These are phyloP conservation scores for Corchorus olitorius DNA, from an alignment of 345 rosid genomes.

Conservation along the genomic window DNA sequence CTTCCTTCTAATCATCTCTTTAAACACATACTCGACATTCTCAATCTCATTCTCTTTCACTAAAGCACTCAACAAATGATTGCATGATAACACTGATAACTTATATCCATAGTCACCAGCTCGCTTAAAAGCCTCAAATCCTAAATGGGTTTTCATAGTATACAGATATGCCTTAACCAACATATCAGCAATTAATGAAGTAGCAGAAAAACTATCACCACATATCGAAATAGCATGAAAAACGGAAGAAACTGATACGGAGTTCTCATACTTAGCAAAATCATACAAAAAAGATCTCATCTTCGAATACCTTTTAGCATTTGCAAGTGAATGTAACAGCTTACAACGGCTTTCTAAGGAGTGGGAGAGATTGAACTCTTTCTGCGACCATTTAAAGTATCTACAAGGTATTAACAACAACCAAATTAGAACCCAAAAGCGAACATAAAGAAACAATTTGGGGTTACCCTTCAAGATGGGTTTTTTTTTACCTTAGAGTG, in stretches of 20 bases:
- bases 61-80: constrained; percentile 70
- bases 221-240: constrained; percentile 62
- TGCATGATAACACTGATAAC: constrained; percentile 68
- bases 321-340: constrained; percentile 49
- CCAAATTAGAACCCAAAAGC: not conserved
- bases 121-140: constrained; percentile 72
- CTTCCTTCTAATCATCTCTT: constrained; percentile 69
- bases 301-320: constrained; percentile 53
- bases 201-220: constrained; percentile 49
- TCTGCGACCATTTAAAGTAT: constrained; percentile 60
- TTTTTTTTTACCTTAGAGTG: constrained; percentile 38
- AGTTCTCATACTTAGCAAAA: constrained; percentile 43
- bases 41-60: constrained; percentile 45
- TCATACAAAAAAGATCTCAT: constrained; percentile 65
- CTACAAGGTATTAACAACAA: not conserved
- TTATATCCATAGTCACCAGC: constrained; percentile 72
- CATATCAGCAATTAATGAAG: constrained; percentile 65
- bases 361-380: constrained; percentile 41
- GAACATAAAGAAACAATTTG: not conserved
- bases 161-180: constrained; percentile 59
- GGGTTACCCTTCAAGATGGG: not conserved
- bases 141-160: constrained; percentile 47
- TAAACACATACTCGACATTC: constrained; percentile 61
- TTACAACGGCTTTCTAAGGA: constrained; percentile 49
- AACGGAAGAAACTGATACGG: constrained; percentile 48